phyloP scores from a whole-genome alignment of 768 basidiomycete genomes.

The Rubroboletus satanas region DNA sequence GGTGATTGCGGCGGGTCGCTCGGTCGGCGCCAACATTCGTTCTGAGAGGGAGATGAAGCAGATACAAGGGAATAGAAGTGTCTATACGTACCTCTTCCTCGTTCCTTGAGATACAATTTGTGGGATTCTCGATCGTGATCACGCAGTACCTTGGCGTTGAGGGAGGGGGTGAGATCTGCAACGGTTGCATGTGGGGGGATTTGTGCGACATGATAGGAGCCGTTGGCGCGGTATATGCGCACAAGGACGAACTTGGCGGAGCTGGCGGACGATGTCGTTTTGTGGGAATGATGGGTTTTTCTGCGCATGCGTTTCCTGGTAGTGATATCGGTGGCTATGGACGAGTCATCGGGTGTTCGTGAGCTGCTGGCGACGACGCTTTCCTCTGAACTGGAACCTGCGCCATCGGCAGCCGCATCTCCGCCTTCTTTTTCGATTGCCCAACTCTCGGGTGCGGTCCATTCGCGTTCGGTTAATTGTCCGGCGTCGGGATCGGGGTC shows the following conservation, averaged over 20 bases:
- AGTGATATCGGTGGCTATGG: constrained; percentile 6
- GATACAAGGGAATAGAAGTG: background rate
- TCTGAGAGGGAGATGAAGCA: constrained; percentile 44
- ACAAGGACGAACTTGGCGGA: constrained; percentile 46
- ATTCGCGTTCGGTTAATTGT: constrained; percentile 35
- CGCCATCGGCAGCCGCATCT: constrained; percentile 33
- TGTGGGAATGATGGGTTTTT: constrained; percentile 23
- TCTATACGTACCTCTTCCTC: constrained; percentile 59
- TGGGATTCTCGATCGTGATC: constrained; percentile 55
- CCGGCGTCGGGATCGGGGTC: constrained; percentile 8
- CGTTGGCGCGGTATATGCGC: constrained; percentile 74
- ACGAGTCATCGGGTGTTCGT: constrained; percentile 14
- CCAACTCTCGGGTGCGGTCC: constrained; percentile 79
- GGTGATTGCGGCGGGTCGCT: constrained; percentile 83
- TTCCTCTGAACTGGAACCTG: constrained; percentile 41
- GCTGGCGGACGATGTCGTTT: constrained; percentile 8
- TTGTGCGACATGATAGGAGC: constrained; percentile 65
- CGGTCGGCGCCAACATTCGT: constrained; percentile 74
- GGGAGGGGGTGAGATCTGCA: constrained; percentile 53
- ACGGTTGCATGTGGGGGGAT: constrained; percentile 66
- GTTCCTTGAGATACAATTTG: constrained; percentile 70
- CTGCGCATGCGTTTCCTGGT: constrained; percentile 24
- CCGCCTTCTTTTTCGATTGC: constrained; percentile 52
- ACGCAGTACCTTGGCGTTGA: constrained; percentile 55
- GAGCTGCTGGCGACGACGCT: constrained; percentile 18